Evolutionary conservation across 164 flowering plant species (phyloP).

Genomic region (Piper longum): DNA sequence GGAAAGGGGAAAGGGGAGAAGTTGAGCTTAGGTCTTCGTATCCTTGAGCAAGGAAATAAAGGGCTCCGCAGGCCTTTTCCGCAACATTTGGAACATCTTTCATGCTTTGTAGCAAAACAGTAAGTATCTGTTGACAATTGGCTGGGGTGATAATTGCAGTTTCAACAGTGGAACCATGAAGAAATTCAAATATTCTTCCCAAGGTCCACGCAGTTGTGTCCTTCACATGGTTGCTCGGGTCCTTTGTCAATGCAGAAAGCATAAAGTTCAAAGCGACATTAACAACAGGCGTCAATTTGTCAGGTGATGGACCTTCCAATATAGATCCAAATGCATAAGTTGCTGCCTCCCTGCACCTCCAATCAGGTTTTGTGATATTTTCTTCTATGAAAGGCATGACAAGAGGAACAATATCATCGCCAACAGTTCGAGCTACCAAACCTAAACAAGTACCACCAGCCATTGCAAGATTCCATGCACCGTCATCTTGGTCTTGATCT

Average conservation of each 20-base stretch:
- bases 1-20: slow-evolving; percentile 36
- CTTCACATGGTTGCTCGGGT: slow-evolving; percentile 1
- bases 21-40: slow-evolving; percentile 36
- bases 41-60: slow-evolving; percentile 59
- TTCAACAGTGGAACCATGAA: slow-evolving; percentile 18
- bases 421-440: slow-evolving; percentile 22
- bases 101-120: slow-evolving; percentile 30
- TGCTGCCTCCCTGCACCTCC: too few species aligned
- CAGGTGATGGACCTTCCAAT: too few species aligned
- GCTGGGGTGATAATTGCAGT: too few species aligned
- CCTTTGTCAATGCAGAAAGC: slow-evolving; percentile 38
- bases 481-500: slow-evolving; percentile 58
- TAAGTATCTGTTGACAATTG: too few species aligned
- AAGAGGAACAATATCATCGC: too few species aligned
- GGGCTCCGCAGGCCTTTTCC: slow-evolving; percentile 59
- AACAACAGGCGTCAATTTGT: slow-evolving; percentile 11
- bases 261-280: slow-evolving; percentile 43
- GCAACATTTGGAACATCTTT: slow-evolving; percentile 58
- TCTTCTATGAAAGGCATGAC: too few species aligned
- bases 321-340: too few species aligned
- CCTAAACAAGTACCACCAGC: slow-evolving; percentile 65
- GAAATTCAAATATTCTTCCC: slow-evolving; percentile 50
- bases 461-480: slow-evolving; percentile 12
- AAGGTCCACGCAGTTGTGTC: slow-evolving; percentile 19
- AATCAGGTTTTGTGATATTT: too few species aligned